A percentile compares a stretch with the other conserved stretches of the same genome.
These are phyloP conservation scores for Tolypocladium endophyticum DNA, from an alignment of 2,329 filamentous ascomycete species.

Conservation along the genomic window DNA sequence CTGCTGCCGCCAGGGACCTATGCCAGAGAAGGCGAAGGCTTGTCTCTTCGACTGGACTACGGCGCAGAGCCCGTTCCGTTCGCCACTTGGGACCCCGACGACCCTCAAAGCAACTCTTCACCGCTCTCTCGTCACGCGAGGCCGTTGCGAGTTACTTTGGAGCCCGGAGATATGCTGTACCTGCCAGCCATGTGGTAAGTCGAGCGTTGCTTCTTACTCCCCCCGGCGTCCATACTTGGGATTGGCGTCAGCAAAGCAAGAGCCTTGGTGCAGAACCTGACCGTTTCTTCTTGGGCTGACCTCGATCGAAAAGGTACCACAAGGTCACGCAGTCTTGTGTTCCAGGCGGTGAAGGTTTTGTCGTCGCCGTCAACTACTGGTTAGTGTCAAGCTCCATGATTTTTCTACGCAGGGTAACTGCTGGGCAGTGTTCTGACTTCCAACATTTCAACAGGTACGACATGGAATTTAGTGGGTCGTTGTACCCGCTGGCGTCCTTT, in stretches of 20 bases:
- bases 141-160: slow-evolving; percentile 56
- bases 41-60: slow-evolving; percentile 24
- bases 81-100: slow-evolving; percentile 65
- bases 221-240: not conserved
- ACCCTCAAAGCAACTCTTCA: slow-evolving; percentile 37
- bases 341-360: slow-evolving; percentile 60
- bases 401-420: not conserved
- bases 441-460: slow-evolving; percentile 53
- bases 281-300: not conserved
- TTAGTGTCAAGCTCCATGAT: slow-evolving; percentile 20
- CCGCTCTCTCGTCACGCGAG: slow-evolving; percentile 47
- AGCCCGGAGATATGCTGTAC: slow-evolving; percentile 72
- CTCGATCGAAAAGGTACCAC: slow-evolving; percentile 47
- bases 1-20: slow-evolving; percentile 50
- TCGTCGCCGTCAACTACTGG: slow-evolving; percentile 77
- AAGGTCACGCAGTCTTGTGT: slow-evolving; percentile 65
- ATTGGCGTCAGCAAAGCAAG: not conserved
- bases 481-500: slow-evolving; percentile 53
- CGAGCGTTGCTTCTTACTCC: not conserved
- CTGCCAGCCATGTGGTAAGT: slow-evolving; percentile 67
- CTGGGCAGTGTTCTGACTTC: not conserved
- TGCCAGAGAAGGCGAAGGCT: slow-evolving; percentile 16
- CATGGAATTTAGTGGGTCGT: slow-evolving; percentile 62
- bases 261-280: not conserved
- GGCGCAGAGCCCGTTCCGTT: slow-evolving; percentile 44